Base-by-base conservation (phyloP, 2,329 filamentous ascomycete genomes). In the Scedosporium apiospermum region DNA sequence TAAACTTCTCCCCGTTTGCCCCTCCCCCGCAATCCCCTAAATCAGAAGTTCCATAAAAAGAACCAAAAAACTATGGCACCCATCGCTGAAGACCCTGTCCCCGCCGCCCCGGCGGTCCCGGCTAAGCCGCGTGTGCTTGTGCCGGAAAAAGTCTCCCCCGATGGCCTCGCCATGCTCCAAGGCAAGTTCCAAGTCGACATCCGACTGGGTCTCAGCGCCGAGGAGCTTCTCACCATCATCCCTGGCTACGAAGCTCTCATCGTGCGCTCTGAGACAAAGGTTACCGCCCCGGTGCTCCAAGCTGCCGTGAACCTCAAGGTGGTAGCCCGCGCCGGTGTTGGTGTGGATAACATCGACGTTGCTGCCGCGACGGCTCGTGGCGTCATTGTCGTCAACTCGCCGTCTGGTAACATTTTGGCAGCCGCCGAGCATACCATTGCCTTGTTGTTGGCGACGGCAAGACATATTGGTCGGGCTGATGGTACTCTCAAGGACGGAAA, bases 301-400 rank as follows among this genome's bases (percentile, higher is more conserved):
- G 87, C 86, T 1, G 89, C 84, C 9, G 83, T 79, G 67, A 88
- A 85, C 64, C 80, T 93, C 60, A 88, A 88, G 66, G 90, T 93
- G 7, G 89, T 95, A 23, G 90, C 89, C 2, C 81, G 90, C 65
- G 90, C 90, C 12, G 90, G 90, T 6, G 90, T 93, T 1, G 90
- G 89, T 38, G 89, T 93, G 26, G 89, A 93, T 75, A 93, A 93
- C 75, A 90, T 95, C 58, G 82, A 93, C 70, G 87, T 93, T 0
- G 78, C 84, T 41, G 83, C 85, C 6, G 90, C 90, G 2, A 93
- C 89, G 0, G 79, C 82, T 46, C 79, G 86, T 62, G 90, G 90
- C 21, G 86, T 93, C 64, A 87, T 93, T 60, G 90, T 95, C 2
- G 87, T 93, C 62, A 95, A 93, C 72, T 88, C 85, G 27, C 90